Percentiles rank a stretch among this genome's conserved stretches.
These are phyloP conservation scores for Clathrus columnatus DNA, from an alignment of 768 basidiomycete genomes.

Conservation along the genomic window DNA sequence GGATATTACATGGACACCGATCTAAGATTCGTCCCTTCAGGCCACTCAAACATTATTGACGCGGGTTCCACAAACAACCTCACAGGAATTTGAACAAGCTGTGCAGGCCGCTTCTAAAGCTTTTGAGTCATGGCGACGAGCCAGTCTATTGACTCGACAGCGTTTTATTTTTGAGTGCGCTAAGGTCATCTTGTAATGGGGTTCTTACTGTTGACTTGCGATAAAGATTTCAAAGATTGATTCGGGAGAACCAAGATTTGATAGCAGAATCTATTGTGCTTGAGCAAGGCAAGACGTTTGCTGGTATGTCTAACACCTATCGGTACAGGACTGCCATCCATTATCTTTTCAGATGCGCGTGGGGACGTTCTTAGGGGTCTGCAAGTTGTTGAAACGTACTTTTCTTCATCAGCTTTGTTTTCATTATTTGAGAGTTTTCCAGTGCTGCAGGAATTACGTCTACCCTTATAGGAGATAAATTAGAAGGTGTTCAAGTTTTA, in stretches of 20 bases:
- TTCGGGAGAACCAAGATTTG: conserved; percentile 78
- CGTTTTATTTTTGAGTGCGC: conserved; percentile 81
- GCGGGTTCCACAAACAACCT: conserved; percentile 82
- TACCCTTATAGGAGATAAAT: conserved; percentile 79
- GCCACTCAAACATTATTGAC: conserved; percentile 87
- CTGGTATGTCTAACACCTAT: conserved; percentile 37
- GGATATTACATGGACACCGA: not conserved
- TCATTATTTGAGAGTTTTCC: not conserved
- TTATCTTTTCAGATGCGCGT: conserved; percentile 71
- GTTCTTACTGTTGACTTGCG: not conserved
- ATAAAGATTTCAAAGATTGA: conserved; percentile 71
- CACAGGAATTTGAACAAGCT: conserved; percentile 72
- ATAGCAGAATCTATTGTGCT: conserved; percentile 85
- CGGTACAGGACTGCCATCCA: too few species aligned
- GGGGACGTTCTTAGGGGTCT: conserved; percentile 90
- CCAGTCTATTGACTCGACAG: conserved; percentile 80
- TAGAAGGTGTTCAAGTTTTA: conserved; percentile 60
- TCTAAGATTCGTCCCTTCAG: conserved; percentile 29
- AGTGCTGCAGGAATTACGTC: conserved; percentile 69
- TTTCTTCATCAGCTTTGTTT: not conserved
- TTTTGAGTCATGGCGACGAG: conserved; percentile 81
- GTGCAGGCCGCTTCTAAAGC: conserved; percentile 78
- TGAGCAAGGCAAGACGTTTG: conserved; percentile 92
- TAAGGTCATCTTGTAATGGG: not conserved
- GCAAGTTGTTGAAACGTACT: conserved; percentile 70